Evolutionary conservation across 768 basidiomycete genomes (phyloP).

Genomic region (Tylopilus sp.): DNA sequence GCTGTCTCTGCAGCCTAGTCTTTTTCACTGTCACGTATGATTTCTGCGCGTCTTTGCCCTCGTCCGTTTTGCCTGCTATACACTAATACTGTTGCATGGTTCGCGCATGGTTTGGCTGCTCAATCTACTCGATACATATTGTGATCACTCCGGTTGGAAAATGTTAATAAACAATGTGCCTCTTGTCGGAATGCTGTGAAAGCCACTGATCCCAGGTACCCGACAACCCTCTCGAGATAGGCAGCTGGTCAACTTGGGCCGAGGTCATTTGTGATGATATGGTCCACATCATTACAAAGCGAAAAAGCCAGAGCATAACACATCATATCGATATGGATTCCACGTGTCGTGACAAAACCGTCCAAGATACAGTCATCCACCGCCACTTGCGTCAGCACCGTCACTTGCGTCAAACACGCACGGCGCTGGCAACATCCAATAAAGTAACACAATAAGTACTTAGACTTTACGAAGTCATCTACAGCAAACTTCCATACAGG

Average conservation of each 20-base stretch:
- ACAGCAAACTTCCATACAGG: too few species aligned
- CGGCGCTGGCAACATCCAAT: too few species aligned
- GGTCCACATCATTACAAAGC: not conserved
- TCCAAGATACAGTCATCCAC: not conserved
- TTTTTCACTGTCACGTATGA: not conserved
- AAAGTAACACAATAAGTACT: too few species aligned
- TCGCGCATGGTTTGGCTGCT: conserved; percentile 19
- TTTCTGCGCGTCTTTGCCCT: not conserved
- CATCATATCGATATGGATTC: not conserved
- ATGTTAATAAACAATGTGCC: conserved; percentile 2
- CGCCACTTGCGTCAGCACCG: too few species aligned
- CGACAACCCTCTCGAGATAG: too few species aligned
- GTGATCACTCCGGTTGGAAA: conserved; percentile 17
- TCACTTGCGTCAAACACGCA: too few species aligned
- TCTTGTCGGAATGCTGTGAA: not conserved
- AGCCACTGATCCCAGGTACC: too few species aligned
- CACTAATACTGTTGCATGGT: conserved; percentile 24
- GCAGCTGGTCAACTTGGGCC: not conserved
- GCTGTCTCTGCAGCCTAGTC: conserved; percentile 4
- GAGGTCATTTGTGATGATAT: not conserved
- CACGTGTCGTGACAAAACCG: not conserved
- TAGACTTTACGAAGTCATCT: too few species aligned
- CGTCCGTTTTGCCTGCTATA: conserved; percentile 9
- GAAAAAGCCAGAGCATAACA: not conserved
- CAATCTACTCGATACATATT: conserved; percentile 27